These are phyloP conservation scores for Epichloe hybrida DNA, from an alignment of 2,329 filamentous ascomycete species.

Conservation along the genomic window DNA sequence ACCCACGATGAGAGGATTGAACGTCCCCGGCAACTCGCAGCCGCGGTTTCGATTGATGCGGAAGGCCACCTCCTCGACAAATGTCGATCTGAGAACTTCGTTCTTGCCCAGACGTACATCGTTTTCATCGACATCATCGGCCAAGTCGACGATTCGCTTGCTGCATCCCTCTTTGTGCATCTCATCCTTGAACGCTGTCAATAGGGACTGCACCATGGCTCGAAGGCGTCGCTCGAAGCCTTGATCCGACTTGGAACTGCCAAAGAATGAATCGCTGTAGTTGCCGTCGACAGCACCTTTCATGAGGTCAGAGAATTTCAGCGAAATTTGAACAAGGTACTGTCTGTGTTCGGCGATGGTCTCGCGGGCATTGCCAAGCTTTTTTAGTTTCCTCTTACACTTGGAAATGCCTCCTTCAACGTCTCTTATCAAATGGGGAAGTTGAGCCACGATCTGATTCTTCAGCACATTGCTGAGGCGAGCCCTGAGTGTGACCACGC, in stretches of 20 bases:
- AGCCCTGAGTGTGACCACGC: slow-evolving; percentile 31
- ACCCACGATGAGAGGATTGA: slow-evolving; percentile 43
- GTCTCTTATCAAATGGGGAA: slow-evolving; percentile 30
- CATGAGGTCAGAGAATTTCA: slow-evolving; percentile 28
- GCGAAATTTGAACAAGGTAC: slow-evolving; percentile 32
- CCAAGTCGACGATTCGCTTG: slow-evolving; percentile 14
- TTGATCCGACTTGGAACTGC: slow-evolving; percentile 13
- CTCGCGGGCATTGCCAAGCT: slow-evolving; percentile 34
- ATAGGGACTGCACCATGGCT: slow-evolving; percentile 34
- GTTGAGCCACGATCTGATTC: slow-evolving; percentile 29
- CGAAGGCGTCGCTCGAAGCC: slow-evolving; percentile 33
- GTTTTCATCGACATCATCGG: slow-evolving; percentile 4
- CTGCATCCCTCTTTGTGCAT: slow-evolving; percentile 30
- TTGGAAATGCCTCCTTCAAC: slow-evolving; percentile 22
- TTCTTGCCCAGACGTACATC: not conserved
- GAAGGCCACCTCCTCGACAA: slow-evolving; percentile 8
- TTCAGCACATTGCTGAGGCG: slow-evolving; percentile 38
- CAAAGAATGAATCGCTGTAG: slow-evolving; percentile 40
- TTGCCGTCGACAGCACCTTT: slow-evolving; percentile 34
- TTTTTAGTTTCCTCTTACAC: slow-evolving; percentile 24
- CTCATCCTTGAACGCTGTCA: slow-evolving; percentile 27
- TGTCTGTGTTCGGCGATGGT: slow-evolving; percentile 32
- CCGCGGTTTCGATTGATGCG: slow-evolving; percentile 13
- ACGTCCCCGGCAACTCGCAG: slow-evolving; percentile 45
- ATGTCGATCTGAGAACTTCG: slow-evolving; percentile 5